These are phyloP conservation scores for Pythium brassicae DNA, from an alignment of 352 stramenopile species.

Conservation along the genomic window DNA sequence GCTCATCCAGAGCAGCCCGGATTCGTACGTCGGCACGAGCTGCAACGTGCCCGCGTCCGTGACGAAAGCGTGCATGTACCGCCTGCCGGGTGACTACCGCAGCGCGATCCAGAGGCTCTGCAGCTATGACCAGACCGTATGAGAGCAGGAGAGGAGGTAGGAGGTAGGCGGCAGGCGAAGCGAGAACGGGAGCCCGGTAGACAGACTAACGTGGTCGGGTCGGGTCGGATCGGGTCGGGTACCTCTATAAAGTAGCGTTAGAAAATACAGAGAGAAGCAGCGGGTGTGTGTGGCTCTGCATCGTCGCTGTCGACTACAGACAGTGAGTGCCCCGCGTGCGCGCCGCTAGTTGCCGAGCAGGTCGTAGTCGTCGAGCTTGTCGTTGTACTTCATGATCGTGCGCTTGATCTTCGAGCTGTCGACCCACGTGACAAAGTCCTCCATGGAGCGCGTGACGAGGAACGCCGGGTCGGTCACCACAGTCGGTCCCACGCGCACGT, in stretches of 20 bases:
- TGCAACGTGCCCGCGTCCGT: conserved; percentile 25
- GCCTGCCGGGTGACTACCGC: conserved; percentile 35
- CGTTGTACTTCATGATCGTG: conserved; percentile 99
- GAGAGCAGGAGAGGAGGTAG: background rate
- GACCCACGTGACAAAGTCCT: conserved; percentile 99
- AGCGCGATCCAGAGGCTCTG: conserved; percentile 26
- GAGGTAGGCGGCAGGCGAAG: background rate
- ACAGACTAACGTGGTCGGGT: too few species aligned
- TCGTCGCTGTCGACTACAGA: too few species aligned
- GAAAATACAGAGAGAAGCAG: background rate
- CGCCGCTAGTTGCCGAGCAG: conserved; percentile 91
- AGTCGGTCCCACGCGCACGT: conserved; percentile 91
- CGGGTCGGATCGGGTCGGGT: too few species aligned
- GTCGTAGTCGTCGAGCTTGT: conserved; percentile 99
- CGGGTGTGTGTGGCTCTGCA: too few species aligned
- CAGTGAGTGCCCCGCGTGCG: too few species aligned
- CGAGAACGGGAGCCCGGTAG: too few species aligned
- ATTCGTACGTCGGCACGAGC: conserved; percentile 69
- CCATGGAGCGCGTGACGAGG: conserved; percentile 96
- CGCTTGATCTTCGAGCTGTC: conserved; percentile 97
- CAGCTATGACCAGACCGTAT: conserved; percentile 47
- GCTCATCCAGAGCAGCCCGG: conserved; percentile 38
- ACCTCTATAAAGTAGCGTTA: conserved; percentile 7
- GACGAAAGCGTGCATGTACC: conserved; percentile 40
- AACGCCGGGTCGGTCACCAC: conserved; percentile 97